phyloP scores from a whole-genome alignment of 768 basidiomycete genomes.

The Paxillus rubicundulus region DNA sequence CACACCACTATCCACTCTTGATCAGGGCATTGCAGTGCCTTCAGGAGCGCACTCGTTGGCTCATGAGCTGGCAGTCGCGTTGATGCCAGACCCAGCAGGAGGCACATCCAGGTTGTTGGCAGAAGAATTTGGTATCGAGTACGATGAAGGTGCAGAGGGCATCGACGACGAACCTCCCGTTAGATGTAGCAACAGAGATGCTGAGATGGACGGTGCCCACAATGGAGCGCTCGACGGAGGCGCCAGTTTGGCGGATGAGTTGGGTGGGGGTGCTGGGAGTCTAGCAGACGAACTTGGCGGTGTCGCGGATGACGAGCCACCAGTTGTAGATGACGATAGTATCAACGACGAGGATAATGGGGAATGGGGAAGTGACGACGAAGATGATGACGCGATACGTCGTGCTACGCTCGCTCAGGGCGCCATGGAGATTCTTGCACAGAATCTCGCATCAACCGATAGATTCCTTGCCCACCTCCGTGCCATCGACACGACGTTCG shows the following conservation, averaged over 20 bases:
- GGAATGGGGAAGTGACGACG: constrained; percentile 22
- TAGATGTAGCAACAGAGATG: constrained; percentile 25
- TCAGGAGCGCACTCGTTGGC: constrained; percentile 63
- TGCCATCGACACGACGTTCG: constrained; percentile 51
- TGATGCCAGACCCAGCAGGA: constrained; percentile 82
- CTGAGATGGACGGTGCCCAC: constrained; percentile 29
- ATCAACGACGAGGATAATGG: constrained; percentile 10
- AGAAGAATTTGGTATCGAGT: constrained; percentile 88
- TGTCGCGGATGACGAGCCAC: constrained; percentile 18
- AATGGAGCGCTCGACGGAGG: constrained; percentile 26
- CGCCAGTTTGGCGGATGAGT: constrained; percentile 45
- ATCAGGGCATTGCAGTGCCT: constrained; percentile 29
- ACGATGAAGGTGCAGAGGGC: constrained; percentile 83
- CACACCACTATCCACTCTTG: constrained; percentile 30
- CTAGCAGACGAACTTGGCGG: constrained; percentile 25
- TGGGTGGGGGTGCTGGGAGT: constrained; percentile 24
- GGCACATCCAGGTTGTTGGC: constrained; percentile 70
- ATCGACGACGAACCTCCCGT: constrained; percentile 45
- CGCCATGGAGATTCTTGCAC: constrained; percentile 69
- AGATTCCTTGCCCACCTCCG: constrained; percentile 73
- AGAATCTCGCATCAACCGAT: constrained; percentile 74
- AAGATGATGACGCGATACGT: constrained; percentile 26
- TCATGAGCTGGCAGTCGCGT: constrained; percentile 81
- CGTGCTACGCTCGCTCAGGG: constrained; percentile 40
- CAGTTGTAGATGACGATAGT: constrained; percentile 9